phyloP scores from a whole-genome alignment of 2,329 filamentous ascomycete species.

The Diaporthe vaccinii region DNA sequence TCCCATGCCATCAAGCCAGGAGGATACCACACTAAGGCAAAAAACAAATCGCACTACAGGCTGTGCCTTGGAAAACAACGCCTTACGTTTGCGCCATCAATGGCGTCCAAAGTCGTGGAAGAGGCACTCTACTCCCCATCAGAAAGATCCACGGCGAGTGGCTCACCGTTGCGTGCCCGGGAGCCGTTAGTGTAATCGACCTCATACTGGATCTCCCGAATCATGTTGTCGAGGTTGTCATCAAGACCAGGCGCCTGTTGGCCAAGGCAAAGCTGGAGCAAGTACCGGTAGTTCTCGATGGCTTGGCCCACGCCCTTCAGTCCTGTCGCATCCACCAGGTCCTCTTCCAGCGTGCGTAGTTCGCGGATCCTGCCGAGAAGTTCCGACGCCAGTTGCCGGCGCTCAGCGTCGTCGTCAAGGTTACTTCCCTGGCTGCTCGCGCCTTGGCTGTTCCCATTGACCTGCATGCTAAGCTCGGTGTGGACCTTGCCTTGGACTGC shows the following conservation, averaged over 20 bases:
- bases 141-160: conserved; percentile 47
- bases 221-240: conserved; percentile 70
- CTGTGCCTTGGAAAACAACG: background rate
- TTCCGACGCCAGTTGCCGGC: conserved; percentile 69
- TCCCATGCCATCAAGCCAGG: conserved; percentile 4
- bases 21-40: background rate
- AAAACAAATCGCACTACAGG: background rate
- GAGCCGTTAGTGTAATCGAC: conserved; percentile 57
- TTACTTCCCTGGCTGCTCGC: conserved; percentile 48
- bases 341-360: conserved; percentile 72
- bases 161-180: conserved; percentile 39
- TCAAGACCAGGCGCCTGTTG: conserved; percentile 79
- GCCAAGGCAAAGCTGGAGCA: conserved; percentile 78
- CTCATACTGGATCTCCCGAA: conserved; percentile 75
- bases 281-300: conserved; percentile 79
- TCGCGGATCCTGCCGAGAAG: conserved; percentile 70
- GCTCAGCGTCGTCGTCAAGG: conserved; percentile 65
- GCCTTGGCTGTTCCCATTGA: conserved; percentile 55
- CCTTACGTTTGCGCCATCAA: background rate
- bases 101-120: conserved; percentile 29
- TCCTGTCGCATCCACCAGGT: conserved; percentile 77
- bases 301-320: conserved; percentile 80
- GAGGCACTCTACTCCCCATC: conserved; percentile 45
- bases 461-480: conserved; percentile 60
- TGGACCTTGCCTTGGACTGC: conserved; percentile 67